A percentile compares a stretch with the other conserved stretches of the same genome.
These are phyloP conservation scores for Pestalotiopsis sp. DNA, from an alignment of 2,329 filamentous ascomycete species.

Conservation along the genomic window DNA sequence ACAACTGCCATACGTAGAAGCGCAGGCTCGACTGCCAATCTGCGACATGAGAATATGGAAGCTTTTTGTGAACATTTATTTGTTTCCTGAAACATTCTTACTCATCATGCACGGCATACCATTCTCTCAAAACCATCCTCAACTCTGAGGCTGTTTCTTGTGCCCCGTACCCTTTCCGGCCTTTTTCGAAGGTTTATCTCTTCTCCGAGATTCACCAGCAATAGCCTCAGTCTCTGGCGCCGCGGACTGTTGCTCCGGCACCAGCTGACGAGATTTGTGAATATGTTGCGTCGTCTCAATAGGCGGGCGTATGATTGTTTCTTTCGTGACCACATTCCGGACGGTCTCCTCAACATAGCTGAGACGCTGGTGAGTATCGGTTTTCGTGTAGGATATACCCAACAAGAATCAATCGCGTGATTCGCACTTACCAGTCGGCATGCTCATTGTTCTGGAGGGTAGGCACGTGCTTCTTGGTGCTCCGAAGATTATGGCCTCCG, in stretches of 20 bases:
- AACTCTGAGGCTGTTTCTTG: neutral
- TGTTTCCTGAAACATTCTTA: too few relatives aligned
- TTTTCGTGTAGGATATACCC: neutral
- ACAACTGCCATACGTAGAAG: too few relatives aligned
- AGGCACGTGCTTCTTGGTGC: neutral
- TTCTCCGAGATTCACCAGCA: neutral
- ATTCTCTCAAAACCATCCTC: too few relatives aligned
- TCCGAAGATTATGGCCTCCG: neutral
- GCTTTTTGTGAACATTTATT: too few relatives aligned
- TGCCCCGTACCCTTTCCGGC: constrained; percentile 17
- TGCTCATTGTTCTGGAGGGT: neutral
- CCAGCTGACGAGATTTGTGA: constrained; percentile 1
- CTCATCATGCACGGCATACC: too few relatives aligned
- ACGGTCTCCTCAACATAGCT: constrained; percentile 7
- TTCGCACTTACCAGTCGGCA: neutral
- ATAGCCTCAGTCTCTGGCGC: neutral
- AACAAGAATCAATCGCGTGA: too few relatives aligned
- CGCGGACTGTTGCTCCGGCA: neutral
- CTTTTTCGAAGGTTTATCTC: neutral
- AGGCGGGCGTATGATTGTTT: neutral
- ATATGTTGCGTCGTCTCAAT: neutral
- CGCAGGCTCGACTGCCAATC: too few relatives aligned
- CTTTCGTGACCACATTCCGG: neutral
- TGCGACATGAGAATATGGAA: too few relatives aligned
- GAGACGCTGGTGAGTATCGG: neutral